Percentiles rank a stretch among this genome's conserved stretches.
Conservation (phyloP, 805 yeast species). For the Candida germanica region DNA sequence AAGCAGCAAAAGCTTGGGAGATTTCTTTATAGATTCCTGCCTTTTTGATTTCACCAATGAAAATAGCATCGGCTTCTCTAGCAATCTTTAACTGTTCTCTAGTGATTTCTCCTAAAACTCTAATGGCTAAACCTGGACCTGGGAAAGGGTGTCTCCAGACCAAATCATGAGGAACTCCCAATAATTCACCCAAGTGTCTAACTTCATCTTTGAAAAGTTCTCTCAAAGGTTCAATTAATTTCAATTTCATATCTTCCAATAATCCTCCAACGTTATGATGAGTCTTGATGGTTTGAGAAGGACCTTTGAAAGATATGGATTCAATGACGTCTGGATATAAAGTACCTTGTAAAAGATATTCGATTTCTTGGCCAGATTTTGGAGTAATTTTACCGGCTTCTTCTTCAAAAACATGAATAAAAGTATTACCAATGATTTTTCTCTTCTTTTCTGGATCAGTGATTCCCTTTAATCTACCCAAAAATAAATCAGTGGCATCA, state of each 20-base stretch:
- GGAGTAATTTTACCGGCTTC: constrained; percentile 93
- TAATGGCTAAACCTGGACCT: constrained; percentile 99
- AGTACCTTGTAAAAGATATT: constrained; percentile 94
- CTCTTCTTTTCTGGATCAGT: constrained; percentile 99
- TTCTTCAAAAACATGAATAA: constrained; percentile 93
- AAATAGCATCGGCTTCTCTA: constrained; percentile 93
- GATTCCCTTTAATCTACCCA: constrained; percentile 82
- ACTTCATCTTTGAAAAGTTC: constrained; percentile 99
- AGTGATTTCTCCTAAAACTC: constrained; percentile 96
- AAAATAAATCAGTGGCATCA: constrained; percentile 89
- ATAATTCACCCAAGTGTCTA: constrained; percentile 87
- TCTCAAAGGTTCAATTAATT: constrained; percentile 96
- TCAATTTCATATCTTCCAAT: constrained; percentile 96
- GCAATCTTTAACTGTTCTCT: constrained; percentile 92
- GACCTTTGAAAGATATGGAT: constrained; percentile 98
- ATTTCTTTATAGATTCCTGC: constrained; percentile 92
- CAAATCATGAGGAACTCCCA: constrained; percentile 93
- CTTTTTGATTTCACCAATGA: constrained; percentile 90
- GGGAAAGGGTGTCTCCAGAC: constrained; percentile 99
- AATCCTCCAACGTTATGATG: constrained; percentile 99
- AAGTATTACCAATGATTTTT: constrained; percentile 97
- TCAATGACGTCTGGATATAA: constrained; percentile 98
- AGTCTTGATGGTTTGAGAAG: constrained; percentile 98
- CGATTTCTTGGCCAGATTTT: constrained; percentile 83
- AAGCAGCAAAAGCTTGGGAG: constrained; percentile 96